These are phyloP conservation scores for Cytospora piceicola DNA, from an alignment of 2,329 filamentous ascomycete species.

Conservation along the genomic window DNA sequence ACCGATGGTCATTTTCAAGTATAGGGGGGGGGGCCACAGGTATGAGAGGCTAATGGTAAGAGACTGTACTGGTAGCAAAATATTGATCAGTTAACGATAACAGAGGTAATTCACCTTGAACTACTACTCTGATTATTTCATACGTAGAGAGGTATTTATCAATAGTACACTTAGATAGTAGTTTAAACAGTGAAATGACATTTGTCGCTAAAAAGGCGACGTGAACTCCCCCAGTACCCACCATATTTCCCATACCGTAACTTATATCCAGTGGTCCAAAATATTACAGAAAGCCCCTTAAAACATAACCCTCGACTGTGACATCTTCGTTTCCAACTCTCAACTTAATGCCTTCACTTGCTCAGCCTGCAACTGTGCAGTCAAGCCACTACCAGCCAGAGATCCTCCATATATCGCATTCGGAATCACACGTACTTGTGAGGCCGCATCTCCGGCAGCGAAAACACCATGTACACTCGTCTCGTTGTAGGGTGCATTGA, in stretches of 20 bases:
- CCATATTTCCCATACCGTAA: not conserved
- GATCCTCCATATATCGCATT: conserved; percentile 24
- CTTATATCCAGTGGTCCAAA: not conserved
- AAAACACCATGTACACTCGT: conserved; percentile 26
- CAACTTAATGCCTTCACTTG: not conserved
- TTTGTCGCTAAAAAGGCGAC: no score
- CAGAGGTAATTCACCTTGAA: no score
- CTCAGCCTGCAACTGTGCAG: conserved; percentile 22
- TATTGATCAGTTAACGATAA: no score
- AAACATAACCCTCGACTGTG: not conserved
- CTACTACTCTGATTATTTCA: no score
- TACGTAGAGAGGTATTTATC: no score
- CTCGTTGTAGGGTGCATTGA: conserved; percentile 18
- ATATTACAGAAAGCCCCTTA: not conserved
- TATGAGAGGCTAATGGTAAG: no score
- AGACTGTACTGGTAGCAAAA: no score
- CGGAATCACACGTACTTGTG: conserved; percentile 3
- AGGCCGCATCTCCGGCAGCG: conserved; percentile 28
- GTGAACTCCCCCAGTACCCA: not conserved
- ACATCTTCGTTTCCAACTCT: not conserved
- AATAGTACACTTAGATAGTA: no score
- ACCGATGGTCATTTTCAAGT: no score
- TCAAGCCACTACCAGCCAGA: conserved; percentile 18
- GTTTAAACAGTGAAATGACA: no score
- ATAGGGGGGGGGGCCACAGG: no score